A percentile compares a stretch with the other conserved stretches of the same genome.
These are phyloP conservation scores for Martiniozyma abietophila DNA, from an alignment of 805 yeast species.

Conservation along the genomic window DNA sequence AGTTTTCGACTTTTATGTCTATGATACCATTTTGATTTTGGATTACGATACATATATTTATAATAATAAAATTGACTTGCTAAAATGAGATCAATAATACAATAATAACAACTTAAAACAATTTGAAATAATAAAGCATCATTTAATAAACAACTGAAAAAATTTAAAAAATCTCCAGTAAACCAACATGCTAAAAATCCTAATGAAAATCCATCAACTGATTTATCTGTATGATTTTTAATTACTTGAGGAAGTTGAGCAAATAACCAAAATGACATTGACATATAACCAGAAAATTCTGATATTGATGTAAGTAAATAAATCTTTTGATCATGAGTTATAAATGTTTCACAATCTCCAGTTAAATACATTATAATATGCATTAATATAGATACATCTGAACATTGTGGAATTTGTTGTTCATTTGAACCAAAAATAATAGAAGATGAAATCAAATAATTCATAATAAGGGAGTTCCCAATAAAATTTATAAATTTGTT, in stretches of 20 bases:
- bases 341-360: no score
- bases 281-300: constrained; percentile 26
- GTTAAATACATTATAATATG: no score
- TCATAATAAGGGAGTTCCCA: no score
- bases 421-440: no score
- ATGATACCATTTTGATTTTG: constrained; percentile 20
- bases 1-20: constrained; percentile 12
- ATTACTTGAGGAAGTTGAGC: constrained; percentile 68
- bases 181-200: constrained; percentile 56
- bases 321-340: constrained; percentile 14
- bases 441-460: background rate
- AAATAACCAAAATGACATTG: constrained; percentile 56
- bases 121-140: constrained; percentile 40
- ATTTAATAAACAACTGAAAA: constrained; percentile 39
- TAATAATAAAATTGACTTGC: constrained; percentile 41
- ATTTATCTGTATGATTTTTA: constrained; percentile 45
- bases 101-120: constrained; percentile 37
- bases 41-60: constrained; percentile 32
- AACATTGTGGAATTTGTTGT: no score
- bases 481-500: no score
- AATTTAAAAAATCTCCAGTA: constrained; percentile 50
- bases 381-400: no score
- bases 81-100: constrained; percentile 38
- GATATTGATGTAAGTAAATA: constrained; percentile 25
- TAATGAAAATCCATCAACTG: constrained; percentile 61